Evolutionary conservation across 441 rosid species (phyloP).

Genomic region (Pelargonium fulgidum): DNA sequence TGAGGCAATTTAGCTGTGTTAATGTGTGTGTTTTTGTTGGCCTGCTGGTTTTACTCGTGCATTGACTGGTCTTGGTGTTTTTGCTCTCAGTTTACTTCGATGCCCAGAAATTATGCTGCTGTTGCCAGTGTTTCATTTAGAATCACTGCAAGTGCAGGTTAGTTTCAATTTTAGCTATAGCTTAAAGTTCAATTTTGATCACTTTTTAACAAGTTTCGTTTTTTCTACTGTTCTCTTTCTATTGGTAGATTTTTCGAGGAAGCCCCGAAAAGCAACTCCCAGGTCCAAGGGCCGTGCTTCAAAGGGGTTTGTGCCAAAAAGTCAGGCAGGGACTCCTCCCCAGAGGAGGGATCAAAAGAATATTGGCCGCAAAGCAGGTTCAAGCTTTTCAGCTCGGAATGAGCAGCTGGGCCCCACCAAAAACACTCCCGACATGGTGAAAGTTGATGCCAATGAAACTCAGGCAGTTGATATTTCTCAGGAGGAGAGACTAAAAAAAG

Average conservation of each 20-base stretch:
- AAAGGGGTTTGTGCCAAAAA: conserved; percentile 42
- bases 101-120: not conserved
- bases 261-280: conserved; percentile 42
- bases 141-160: conserved; percentile 60
- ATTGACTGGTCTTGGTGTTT: conserved; percentile 16
- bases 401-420: conserved; percentile 25
- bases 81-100: conserved; percentile 47
- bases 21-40: too few species aligned
- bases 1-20: too few species aligned
- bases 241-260: conserved; percentile 66
- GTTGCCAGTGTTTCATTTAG: conserved; percentile 35
- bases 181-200: conserved; percentile 1
- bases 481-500: conserved; percentile 26
- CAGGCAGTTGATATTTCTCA: conserved; percentile 25
- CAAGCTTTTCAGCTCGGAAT: conserved; percentile 25
- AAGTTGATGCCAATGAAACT: conserved; percentile 32
- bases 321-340: conserved; percentile 36
- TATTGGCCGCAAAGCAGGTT: conserved; percentile 36
- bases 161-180: conserved; percentile 17
- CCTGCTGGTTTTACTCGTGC: not conserved
- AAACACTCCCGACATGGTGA: conserved; percentile 24
- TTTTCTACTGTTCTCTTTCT: conserved; percentile 12
- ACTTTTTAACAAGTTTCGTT: conserved; percentile 11
- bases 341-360: conserved; percentile 42
- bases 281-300: conserved; percentile 43